Percentiles rank a stretch among this genome's conserved stretches.
These are phyloP conservation scores for Mycocentrospora acerina DNA, from an alignment of 2,329 filamentous ascomycete species.

Conservation along the genomic window DNA sequence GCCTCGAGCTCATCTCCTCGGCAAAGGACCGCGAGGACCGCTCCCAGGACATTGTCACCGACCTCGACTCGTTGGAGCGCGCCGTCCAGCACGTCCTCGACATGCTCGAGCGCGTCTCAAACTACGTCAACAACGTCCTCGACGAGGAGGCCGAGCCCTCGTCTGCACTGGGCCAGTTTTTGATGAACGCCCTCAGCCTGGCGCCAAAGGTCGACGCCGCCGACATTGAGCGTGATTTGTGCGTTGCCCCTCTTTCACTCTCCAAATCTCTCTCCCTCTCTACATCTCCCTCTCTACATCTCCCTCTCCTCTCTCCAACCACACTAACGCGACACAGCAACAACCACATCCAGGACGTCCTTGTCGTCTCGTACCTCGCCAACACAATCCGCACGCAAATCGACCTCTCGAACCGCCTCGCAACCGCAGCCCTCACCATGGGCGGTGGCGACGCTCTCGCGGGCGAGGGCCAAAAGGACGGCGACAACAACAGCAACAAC, in stretches of 20 bases:
- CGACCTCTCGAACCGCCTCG: conserved; percentile 92
- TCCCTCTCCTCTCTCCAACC: neutral
- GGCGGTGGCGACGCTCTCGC: conserved; percentile 44
- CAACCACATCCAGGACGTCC: conserved; percentile 98
- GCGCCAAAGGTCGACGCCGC: conserved; percentile 90
- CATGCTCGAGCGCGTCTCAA: conserved; percentile 86
- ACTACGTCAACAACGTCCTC: conserved; percentile 89
- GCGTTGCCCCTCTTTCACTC: conserved; percentile 47
- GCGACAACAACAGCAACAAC: conserved; percentile 31
- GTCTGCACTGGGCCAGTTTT: conserved; percentile 88
- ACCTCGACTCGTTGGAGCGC: conserved; percentile 85
- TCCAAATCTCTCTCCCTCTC: no score
- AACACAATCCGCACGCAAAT: conserved; percentile 99
- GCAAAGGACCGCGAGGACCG: conserved; percentile 79
- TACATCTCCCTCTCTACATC: neutral
- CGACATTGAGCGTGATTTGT: conserved; percentile 94
- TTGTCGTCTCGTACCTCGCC: conserved; percentile 96
- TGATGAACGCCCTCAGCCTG: conserved; percentile 89
- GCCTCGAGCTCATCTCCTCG: conserved; percentile 78
- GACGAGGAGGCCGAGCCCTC: conserved; percentile 91
- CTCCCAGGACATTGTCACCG: conserved; percentile 72
- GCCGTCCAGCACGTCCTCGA: conserved; percentile 84
- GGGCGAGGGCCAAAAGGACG: conserved; percentile 37
- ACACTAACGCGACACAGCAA: conserved; percentile 60
- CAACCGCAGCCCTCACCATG: conserved; percentile 60